phyloP scores from a whole-genome alignment of 805 yeast species.

The Pichia scutulata region DNA sequence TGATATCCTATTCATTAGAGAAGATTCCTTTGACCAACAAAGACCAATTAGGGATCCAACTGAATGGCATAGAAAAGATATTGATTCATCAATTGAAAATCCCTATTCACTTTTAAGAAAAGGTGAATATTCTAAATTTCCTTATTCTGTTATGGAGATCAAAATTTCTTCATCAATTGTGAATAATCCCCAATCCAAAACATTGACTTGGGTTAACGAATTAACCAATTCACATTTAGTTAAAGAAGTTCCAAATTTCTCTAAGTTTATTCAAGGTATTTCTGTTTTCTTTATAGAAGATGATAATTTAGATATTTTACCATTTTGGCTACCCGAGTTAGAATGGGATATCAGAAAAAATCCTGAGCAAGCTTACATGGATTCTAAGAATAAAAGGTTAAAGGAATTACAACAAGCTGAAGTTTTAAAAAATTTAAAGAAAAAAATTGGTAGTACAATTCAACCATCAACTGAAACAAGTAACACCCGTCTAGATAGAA shows the following conservation, averaged over 20 bases:
- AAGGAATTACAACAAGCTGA: conserved; percentile 38
- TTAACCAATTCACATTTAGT: conserved; percentile 76
- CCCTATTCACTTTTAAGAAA: conserved; percentile 70
- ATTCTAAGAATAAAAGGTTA: conserved; percentile 46
- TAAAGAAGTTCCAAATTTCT: conserved; percentile 89
- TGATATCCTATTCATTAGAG: conserved; percentile 80
- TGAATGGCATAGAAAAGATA: conserved; percentile 88
- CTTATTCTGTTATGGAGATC: conserved; percentile 83
- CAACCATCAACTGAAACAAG: conserved; percentile 20
- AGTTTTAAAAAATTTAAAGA: conserved; percentile 32
- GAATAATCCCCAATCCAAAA: conserved; percentile 42
- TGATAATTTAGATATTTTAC: conserved; percentile 81
- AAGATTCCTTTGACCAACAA: conserved; percentile 75
- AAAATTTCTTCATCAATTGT: conserved; percentile 40
- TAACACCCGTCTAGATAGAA: conserved; percentile 26
- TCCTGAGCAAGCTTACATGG: conserved; percentile 73
- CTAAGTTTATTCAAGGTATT: conserved; percentile 89
- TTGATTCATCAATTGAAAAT: conserved; percentile 66
- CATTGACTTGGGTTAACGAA: conserved; percentile 73
- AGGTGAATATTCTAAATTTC: conserved; percentile 80
- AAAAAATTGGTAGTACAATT: conserved; percentile 35
- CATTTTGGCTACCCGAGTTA: conserved; percentile 91
- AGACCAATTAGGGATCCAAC: conserved; percentile 86
- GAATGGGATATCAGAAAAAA: conserved; percentile 70
- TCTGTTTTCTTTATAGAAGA: conserved; percentile 83